A percentile compares a stretch with the other conserved stretches of the same genome.
These are phyloP conservation scores for button mushroom (Agaricus bisporus) DNA, from an alignment of 768 basidiomycete species.

Conservation along the genomic window DNA sequence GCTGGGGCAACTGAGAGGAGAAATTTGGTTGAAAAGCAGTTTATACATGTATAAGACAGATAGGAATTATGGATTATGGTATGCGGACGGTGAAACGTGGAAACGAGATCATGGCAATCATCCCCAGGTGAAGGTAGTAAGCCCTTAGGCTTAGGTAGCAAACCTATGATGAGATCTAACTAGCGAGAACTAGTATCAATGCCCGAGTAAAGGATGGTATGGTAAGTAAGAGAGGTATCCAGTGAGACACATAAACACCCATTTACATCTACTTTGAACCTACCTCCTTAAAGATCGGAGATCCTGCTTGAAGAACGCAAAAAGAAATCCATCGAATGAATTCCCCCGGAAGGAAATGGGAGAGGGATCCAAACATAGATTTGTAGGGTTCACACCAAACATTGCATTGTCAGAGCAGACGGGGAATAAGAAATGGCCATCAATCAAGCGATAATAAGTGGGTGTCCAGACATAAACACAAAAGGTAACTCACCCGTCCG, in stretches of 20 bases:
- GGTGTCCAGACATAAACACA: background rate
- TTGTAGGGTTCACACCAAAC: background rate
- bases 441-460: background rate
- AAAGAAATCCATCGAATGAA: background rate
- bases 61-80: background rate
- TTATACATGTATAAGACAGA: background rate
- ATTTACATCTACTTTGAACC: background rate
- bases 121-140: background rate
- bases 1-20: background rate
- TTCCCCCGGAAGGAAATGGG: background rate
- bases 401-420: background rate
- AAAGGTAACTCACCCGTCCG: constrained; percentile 3
- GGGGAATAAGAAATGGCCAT: background rate
- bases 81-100: background rate
- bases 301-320: background rate
- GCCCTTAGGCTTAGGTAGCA: background rate
- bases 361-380: background rate
- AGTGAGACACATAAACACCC: background rate
- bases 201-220: background rate
- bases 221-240: too few relatives aligned
- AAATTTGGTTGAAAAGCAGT: background rate
- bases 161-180: background rate
- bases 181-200: background rate
- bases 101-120: background rate
- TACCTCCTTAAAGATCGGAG: constrained; percentile 7